These are phyloP conservation scores for Phytophthora pistaciae DNA, from an alignment of 352 stramenopile genomes.

Conservation along the genomic window DNA sequence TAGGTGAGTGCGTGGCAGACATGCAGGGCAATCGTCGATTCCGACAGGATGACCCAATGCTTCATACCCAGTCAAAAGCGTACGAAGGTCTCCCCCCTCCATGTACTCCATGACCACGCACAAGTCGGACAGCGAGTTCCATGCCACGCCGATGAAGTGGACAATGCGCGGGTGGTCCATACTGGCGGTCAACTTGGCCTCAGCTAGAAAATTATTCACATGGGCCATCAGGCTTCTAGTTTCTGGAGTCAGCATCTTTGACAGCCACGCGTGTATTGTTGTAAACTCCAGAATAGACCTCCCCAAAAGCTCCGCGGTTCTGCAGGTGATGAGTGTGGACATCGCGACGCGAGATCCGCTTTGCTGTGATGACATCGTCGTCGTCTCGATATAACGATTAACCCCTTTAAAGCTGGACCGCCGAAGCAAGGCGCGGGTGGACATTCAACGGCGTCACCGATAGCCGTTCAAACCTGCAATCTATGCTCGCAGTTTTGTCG, in stretches of 20 bases:
- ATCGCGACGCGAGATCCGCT: background rate
- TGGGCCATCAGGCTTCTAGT: background rate
- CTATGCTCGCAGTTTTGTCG: no score
- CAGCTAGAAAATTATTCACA: background rate
- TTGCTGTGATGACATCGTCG: background rate
- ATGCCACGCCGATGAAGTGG: background rate
- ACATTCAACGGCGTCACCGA: background rate
- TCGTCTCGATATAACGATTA: background rate
- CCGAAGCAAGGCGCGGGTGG: background rate
- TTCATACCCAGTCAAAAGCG: background rate
- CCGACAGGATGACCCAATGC: background rate
- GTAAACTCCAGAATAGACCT: background rate
- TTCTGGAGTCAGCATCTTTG: background rate
- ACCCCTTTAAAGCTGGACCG: no score
- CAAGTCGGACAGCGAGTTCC: background rate
- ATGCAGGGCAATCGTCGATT: background rate
- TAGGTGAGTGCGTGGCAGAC: background rate
- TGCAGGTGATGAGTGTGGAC: background rate
- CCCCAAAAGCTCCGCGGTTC: background rate
- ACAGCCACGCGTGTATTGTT: background rate
- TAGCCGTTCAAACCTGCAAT: background rate
- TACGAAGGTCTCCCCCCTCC: background rate
- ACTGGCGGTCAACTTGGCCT: background rate
- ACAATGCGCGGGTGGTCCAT: background rate
- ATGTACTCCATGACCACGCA: background rate